Evolutionary conservation across 106 monocot genomes (phyloP).

Genomic region (Gastrodia elata): DNA sequence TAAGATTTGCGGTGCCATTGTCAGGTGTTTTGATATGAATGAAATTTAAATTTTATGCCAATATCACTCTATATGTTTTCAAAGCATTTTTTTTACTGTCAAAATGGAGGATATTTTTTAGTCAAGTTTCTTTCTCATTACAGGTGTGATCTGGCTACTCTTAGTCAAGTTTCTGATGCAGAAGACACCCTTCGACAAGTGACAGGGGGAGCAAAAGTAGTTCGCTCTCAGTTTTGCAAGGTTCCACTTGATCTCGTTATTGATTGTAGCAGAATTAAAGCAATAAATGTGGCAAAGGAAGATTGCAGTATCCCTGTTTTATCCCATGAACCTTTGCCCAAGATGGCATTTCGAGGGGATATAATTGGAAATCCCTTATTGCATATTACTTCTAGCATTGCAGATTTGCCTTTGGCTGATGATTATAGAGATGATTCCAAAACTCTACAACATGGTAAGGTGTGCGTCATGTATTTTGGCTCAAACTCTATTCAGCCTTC

Average conservation of each 20-base stretch:
- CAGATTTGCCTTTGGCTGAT: slow-evolving; percentile 1
- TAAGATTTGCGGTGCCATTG: neutral
- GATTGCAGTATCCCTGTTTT: slow-evolving; percentile 19
- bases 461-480: neutral
- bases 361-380: slow-evolving; percentile 10
- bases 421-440: slow-evolving; percentile 1
- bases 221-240: slow-evolving; percentile 43
- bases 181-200: slow-evolving; percentile 37
- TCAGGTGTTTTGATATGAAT: neutral
- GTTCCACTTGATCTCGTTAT: slow-evolving; percentile 44
- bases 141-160: slow-evolving; percentile 47
- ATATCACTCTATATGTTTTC: neutral
- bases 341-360: slow-evolving; percentile 27
- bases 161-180: slow-evolving; percentile 38
- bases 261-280: slow-evolving; percentile 29
- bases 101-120: neutral
- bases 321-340: slow-evolving; percentile 45
- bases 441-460: slow-evolving; percentile 13
- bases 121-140: neutral
- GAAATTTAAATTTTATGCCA: neutral
- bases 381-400: slow-evolving; percentile 15
- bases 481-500: neutral
- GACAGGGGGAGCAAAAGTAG: slow-evolving; percentile 43
- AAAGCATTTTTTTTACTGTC: neutral
- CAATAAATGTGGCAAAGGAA: slow-evolving; percentile 15